phyloP scores from a whole-genome alignment of 2,329 filamentous ascomycete species.

The Blastomyces silverae region DNA sequence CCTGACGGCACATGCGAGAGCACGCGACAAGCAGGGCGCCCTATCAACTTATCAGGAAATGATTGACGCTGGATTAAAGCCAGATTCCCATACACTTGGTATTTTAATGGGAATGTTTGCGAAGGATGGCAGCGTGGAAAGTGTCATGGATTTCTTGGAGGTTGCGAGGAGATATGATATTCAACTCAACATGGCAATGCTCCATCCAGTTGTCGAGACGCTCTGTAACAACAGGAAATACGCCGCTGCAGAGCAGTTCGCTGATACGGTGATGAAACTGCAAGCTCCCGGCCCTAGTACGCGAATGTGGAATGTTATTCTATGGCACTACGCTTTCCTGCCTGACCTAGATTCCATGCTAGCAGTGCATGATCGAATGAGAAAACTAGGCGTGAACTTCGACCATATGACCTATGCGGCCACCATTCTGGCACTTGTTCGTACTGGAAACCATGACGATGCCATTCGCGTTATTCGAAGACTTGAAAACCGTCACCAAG shows the following conservation, averaged over 20 bases:
- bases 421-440: conserved; percentile 53
- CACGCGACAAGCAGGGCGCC: conserved; percentile 60
- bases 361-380: conserved; percentile 52
- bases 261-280: conserved; percentile 50
- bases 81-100: conserved; percentile 60
- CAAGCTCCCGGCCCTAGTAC: conserved; percentile 50
- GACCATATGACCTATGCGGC: conserved; percentile 56
- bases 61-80: conserved; percentile 42
- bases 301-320: conserved; percentile 69
- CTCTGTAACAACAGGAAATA: conserved; percentile 55
- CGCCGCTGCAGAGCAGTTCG: conserved; percentile 53
- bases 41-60: conserved; percentile 59
- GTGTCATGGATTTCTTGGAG: conserved; percentile 58
- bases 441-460: conserved; percentile 48
- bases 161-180: conserved; percentile 53
- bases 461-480: conserved; percentile 48
- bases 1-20: conserved; percentile 61
- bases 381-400: conserved; percentile 44
- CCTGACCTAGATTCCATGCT: conserved; percentile 53
- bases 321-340: conserved; percentile 61
- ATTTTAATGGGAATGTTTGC: conserved; percentile 68
- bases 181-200: conserved; percentile 51
- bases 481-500: conserved; percentile 34
- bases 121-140: conserved; percentile 64
- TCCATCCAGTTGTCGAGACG: conserved; percentile 60